Evolutionary conservation across 176 grass and related monocot genomes (phyloP), one percentile per base, ranked within the genome.

Genomic region (bread wheat (Triticum aestivum)): DNA sequence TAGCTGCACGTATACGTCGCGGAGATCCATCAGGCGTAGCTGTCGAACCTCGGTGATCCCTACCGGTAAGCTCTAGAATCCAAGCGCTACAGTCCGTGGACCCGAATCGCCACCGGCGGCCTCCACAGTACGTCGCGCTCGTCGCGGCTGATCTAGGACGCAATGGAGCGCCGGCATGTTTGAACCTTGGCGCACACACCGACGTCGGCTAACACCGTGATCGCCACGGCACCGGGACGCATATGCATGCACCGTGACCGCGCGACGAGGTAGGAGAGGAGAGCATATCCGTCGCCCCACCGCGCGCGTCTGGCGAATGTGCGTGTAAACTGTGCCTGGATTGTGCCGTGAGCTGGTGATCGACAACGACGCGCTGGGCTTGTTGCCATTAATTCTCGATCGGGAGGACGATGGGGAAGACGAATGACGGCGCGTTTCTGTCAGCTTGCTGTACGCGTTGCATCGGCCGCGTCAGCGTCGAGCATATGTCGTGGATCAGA

Each of bases 161-260:
- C 80, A 73, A 59, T 27, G 39, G 34, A 5, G 74, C 72, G 84
- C 89, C 89, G 89, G 27, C 89, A 87, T 90, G 66, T 86, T 86
- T 83, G 89, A 86, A 78, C 30, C 33, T 66, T 34, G 42, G 35
- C n/a, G 39, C 70, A 11, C 75, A 34, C 33, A 20, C n/a, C 54
- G 26, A 39, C 64, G 72, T 27, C 35, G 3, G 23, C 15, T 77
- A n/a, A 26, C 17, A 29, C 62, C 89, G 56, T 83, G 73, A 44
- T 66, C 66, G 3, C 32, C 45, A 87, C 72, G 84, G 79, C 84
- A 65, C 56, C 13, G 77, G 9, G 54, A 70, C 52, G 2, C 18
- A 58, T 18, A 58, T 35, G 7, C 72, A 74, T 52, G 26, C 61
- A 27, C 21, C 4, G 54, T 20, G 38, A 21, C 21, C 11, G 24